A percentile compares a stretch with the other conserved stretches of the same genome.
Evolutionary conservation across 1,284 basidiomycete genomes (phyloP).

Genomic region (Gymnopus androsaceus): DNA sequence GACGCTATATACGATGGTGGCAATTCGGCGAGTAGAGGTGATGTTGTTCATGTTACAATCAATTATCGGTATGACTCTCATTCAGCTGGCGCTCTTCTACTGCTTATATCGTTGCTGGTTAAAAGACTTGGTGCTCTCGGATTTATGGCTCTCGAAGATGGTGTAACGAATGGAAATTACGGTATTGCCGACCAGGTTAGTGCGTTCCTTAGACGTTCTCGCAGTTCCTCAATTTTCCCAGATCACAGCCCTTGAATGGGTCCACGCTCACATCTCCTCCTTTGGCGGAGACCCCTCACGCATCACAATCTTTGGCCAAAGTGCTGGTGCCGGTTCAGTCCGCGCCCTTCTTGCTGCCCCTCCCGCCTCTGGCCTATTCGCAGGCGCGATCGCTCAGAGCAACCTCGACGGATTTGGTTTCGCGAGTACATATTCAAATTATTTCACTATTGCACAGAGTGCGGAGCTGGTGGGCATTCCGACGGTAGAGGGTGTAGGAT

Average conservation of each 20-base stretch:
- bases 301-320: constrained; percentile 13
- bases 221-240: constrained; percentile 18
- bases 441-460: no score
- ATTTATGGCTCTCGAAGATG: constrained; percentile 39
- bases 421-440: constrained; percentile 13
- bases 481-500: no score
- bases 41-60: constrained; percentile 47
- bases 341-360: constrained; percentile 1
- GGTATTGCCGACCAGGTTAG: constrained; percentile 33
- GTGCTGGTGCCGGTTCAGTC: constrained; percentile 8
- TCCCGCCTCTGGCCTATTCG: constrained; percentile 3
- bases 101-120: no score
- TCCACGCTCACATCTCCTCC: constrained; percentile 29
- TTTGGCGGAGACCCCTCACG: constrained; percentile 21
- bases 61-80: constrained; percentile 36
- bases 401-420: not conserved
- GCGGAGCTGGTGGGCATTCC: no score
- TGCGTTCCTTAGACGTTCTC: no score
- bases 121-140: constrained; percentile 37
- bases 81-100: no score
- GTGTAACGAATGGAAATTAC: constrained; percentile 41
- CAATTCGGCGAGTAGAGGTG: constrained; percentile 41
- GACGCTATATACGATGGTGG: constrained; percentile 43
- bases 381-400: not conserved
- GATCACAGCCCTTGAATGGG: constrained; percentile 39